Percentiles rank a stretch among this genome's conserved stretches.
Evolutionary conservation across 352 stramenopile species (phyloP).

Genomic region (Phytopythium mirpurense): DNA sequence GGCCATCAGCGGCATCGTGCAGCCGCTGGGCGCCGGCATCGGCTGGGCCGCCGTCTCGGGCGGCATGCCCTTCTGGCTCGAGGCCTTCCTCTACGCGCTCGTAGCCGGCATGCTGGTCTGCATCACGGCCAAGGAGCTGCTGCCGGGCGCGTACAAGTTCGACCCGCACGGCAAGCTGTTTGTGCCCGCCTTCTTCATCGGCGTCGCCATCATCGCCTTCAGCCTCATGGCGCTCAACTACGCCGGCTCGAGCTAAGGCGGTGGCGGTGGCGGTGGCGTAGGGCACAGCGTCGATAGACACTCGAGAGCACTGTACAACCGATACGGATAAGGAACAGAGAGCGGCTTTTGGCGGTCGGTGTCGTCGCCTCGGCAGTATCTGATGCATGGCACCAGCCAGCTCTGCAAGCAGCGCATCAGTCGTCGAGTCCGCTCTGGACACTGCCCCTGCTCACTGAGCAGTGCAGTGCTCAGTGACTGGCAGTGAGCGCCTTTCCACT

Average conservation of each 20-base stretch:
- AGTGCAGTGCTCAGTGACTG: too few species aligned
- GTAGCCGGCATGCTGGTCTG: conserved; percentile 94
- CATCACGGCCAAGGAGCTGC: conserved; percentile 86
- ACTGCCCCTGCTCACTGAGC: too few species aligned
- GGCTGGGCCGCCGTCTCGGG: conserved; percentile 83
- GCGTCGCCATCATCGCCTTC: conserved; percentile 85
- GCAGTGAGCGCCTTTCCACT: too few species aligned
- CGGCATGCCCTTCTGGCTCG: conserved; percentile 53
- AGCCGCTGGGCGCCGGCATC: conserved; percentile 86
- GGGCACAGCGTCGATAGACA: too few species aligned
- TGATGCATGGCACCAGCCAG: too few species aligned
- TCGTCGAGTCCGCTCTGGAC: too few species aligned
- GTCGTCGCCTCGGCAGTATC: too few species aligned
- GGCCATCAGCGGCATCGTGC: conserved; percentile 83
- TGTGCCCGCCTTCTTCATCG: conserved; percentile 66
- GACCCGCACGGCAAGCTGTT: conserved; percentile 77
- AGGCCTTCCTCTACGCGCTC: conserved; percentile 88
- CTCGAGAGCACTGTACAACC: too few species aligned
- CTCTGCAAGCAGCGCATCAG: too few species aligned
- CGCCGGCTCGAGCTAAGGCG: conserved; percentile 11
- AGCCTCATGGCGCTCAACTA: conserved; percentile 55
- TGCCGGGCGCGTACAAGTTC: conserved; percentile 80
- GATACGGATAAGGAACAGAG: too few species aligned
- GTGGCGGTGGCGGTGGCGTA: too few species aligned
- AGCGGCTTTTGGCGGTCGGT: too few species aligned